phyloP scores from a whole-genome alignment of 208 protist species.

The Herpetomonas tarakana region DNA sequence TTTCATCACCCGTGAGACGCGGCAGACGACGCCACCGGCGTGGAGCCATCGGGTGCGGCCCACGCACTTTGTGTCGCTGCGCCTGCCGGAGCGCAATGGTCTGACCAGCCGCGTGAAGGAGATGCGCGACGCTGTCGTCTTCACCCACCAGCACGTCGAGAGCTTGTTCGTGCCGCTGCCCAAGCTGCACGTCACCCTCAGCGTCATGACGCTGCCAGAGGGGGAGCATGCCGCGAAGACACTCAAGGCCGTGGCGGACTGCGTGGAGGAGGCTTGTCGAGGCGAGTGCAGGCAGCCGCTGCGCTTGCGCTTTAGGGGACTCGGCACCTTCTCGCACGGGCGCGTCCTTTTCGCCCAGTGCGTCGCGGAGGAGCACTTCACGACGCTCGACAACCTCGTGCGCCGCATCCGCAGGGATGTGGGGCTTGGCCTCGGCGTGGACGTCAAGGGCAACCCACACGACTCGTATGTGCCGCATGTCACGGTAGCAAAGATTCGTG shows the following conservation, averaged over 20 bases:
- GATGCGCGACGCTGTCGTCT: conserved; percentile 73
- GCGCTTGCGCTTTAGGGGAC: conserved; percentile 70
- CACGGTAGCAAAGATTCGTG: conserved; percentile 80
- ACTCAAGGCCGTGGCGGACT: conserved; percentile 20
- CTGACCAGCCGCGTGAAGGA: conserved; percentile 57
- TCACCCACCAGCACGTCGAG: conserved; percentile 46
- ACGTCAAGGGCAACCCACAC: conserved; percentile 86
- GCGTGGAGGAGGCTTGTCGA: conserved; percentile 41
- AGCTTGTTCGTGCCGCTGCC: conserved; percentile 61
- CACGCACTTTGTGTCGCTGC: conserved; percentile 84
- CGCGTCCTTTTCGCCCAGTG: conserved; percentile 79
- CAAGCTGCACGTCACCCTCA: conserved; percentile 79
- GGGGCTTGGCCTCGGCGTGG: conserved; percentile 49
- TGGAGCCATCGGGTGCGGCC: conserved; percentile 58
- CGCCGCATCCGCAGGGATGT: conserved; percentile 46
- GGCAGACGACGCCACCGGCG: conserved; percentile 58
- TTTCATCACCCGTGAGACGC: conserved; percentile 75
- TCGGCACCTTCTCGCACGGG: conserved; percentile 76
- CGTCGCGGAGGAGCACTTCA: conserved; percentile 59
- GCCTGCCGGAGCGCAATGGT: conserved; percentile 54
- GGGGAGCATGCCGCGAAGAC: conserved; percentile 5
- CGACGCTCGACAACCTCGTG: conserved; percentile 51
- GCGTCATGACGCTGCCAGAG: conserved; percentile 61
- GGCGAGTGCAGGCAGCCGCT: conserved; percentile 38
- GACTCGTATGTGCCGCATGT: conserved; percentile 90